A percentile compares a stretch with the other conserved stretches of the same genome.
These are phyloP conservation scores for Chaetomium olivaceum DNA, from an alignment of 2,329 filamentous ascomycete genomes.

Conservation along the genomic window DNA sequence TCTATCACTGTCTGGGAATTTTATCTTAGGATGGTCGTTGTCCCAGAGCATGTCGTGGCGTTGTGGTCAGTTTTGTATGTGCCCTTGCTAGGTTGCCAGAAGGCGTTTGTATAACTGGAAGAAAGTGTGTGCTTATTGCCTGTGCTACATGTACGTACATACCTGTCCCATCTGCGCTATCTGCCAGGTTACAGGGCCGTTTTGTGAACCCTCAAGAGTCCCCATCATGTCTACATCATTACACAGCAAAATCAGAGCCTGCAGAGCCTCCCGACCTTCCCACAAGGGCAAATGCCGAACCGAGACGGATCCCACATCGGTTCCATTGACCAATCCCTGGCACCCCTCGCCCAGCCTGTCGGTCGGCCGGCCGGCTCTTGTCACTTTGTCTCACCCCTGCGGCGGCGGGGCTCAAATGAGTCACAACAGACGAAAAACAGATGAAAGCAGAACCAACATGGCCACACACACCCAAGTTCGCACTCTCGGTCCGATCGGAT, in stretches of 20 bases:
- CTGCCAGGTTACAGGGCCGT: neutral
- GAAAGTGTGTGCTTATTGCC: no score
- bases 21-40: neutral
- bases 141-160: no score
- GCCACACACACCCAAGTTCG: neutral
- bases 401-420: neutral
- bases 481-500: neutral
- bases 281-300: neutral
- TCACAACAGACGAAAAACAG: neutral
- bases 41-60: slow-evolving; percentile 26
- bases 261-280: neutral
- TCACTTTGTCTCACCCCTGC: neutral
- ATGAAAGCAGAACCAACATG: neutral
- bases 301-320: neutral
- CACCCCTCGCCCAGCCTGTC: neutral
- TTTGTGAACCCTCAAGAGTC: neutral
- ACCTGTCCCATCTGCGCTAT: neutral
- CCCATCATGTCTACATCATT: neutral
- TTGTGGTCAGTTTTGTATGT: slow-evolving; percentile 17
- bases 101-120: neutral
- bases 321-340: neutral
- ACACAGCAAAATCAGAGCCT: neutral
- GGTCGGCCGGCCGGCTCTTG: no score
- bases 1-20: neutral
- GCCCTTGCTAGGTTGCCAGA: neutral